Evolutionary conservation across 2,329 filamentous ascomycete genomes (phyloP).

Genomic region (Colletotrichum lini): DNA sequence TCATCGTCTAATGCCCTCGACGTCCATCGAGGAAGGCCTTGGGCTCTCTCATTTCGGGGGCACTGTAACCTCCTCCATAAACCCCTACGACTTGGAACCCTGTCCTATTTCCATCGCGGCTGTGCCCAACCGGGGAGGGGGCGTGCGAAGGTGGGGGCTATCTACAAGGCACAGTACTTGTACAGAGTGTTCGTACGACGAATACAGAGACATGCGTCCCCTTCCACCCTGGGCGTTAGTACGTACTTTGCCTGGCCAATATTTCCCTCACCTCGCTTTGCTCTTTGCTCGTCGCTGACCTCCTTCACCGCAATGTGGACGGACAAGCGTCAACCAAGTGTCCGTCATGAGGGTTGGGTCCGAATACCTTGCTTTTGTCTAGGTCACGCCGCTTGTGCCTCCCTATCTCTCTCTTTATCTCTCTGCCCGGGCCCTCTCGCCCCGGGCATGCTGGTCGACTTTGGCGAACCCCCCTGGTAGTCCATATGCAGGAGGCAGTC

Average conservation of each 20-base stretch:
- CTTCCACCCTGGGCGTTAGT: constrained; percentile 1
- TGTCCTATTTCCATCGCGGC: constrained; percentile 39
- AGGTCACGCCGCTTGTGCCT: neutral
- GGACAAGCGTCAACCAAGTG: neutral
- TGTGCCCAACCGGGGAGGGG: constrained; percentile 30
- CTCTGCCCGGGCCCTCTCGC: neutral
- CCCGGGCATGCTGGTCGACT: neutral
- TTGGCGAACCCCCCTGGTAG: neutral
- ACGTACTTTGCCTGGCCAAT: neutral
- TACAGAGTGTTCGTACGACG: too few species aligned
- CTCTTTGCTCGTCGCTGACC: neutral
- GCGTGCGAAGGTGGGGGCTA: constrained; percentile 18
- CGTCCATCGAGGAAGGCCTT: constrained; percentile 8
- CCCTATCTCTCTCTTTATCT: neutral
- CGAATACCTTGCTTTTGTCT: neutral
- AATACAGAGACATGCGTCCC: neutral
- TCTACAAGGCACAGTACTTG: neutral
- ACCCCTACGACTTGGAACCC: constrained; percentile 27
- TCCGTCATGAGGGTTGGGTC: neutral
- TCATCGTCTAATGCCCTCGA: constrained; percentile 16
- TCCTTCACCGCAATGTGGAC: constrained; percentile 1
- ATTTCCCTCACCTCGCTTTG: constrained; percentile 1
- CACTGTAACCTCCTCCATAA: constrained; percentile 10
- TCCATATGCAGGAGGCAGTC: constrained; percentile 9
- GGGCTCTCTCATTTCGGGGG: constrained; percentile 13